Percentiles rank a stretch among this genome's conserved stretches.
phyloP scores from a whole-genome alignment of 148 eudicot genomes.

The Rhododendron simsii region DNA sequence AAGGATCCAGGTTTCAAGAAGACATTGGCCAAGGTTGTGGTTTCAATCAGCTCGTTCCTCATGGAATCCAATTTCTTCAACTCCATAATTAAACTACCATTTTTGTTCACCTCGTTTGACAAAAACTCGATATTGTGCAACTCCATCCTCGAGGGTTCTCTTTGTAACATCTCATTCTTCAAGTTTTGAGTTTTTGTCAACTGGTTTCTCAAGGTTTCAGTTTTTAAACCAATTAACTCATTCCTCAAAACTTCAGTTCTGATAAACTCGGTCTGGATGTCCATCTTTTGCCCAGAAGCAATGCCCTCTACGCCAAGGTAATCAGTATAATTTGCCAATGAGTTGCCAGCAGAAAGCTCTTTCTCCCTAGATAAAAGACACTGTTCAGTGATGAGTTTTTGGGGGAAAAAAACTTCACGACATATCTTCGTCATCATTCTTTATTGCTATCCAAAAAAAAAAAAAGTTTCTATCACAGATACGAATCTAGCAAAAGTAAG shows the following conservation, averaged over 20 bases:
- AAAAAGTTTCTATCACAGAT: not conserved
- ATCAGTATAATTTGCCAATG: slow-evolving; percentile 11
- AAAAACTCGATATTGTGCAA: not conserved
- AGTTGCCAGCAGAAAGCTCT: slow-evolving; percentile 6
- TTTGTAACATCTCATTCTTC: not conserved
- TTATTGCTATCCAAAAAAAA: not conserved
- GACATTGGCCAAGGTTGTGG: not conserved
- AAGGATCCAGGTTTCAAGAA: not conserved
- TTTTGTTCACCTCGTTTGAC: not conserved
- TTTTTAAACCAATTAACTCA: slow-evolving; percentile 11
- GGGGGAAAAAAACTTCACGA: not conserved
- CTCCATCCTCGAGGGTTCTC: not conserved
- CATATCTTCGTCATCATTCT: not conserved
- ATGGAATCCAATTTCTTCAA: not conserved
- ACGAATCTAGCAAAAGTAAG: not conserved
- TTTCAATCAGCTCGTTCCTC: slow-evolving; percentile 5
- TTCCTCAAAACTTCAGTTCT: slow-evolving; percentile 12
- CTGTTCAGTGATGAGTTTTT: not conserved
- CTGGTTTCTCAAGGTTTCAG: slow-evolving; percentile 7
- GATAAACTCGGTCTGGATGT: not conserved
- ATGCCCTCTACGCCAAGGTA: slow-evolving; percentile 4
- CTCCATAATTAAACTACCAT: not conserved
- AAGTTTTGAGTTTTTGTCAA: slow-evolving; percentile 2
- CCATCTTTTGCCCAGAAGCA: not conserved
- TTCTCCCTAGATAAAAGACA: slow-evolving; percentile 5